Evolutionary conservation across 179 eudicot genomes (phyloP).

Genomic region (Monotropa hypopitys): DNA sequence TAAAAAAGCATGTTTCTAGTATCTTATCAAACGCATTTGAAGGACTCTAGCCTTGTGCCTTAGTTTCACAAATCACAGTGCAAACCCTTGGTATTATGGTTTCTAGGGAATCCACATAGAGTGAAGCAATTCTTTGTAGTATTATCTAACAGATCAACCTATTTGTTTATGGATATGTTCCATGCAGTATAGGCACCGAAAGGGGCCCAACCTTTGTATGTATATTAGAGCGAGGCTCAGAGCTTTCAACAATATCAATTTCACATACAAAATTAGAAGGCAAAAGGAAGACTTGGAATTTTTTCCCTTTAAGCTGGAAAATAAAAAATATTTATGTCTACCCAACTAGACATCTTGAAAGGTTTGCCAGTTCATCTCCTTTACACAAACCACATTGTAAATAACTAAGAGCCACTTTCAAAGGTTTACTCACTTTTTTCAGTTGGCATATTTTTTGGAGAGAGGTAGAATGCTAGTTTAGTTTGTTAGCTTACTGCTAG

Average conservation of each 20-base stretch:
- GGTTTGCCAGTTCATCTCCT: neutral
- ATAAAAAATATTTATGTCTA: neutral
- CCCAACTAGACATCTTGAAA: neutral
- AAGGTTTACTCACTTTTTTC: neutral
- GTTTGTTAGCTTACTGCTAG: neutral
- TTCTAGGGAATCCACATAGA: neutral
- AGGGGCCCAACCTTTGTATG: neutral
- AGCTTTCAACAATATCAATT: neutral
- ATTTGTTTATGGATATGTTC: neutral
- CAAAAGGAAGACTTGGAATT: neutral
- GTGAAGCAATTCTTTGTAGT: neutral
- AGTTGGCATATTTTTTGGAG: neutral
- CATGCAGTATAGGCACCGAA: no score
- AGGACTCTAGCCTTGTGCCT: neutral
- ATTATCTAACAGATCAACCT: neutral
- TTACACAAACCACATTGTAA: neutral
- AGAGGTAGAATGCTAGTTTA: neutral
- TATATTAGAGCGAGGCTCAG: neutral
- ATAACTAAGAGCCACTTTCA: neutral
- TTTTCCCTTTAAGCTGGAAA: neutral
- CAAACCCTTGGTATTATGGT: neutral
- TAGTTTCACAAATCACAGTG: neutral
- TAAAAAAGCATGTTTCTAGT: neutral
- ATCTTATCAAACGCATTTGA: neutral
- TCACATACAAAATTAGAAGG: neutral